These are phyloP conservation scores for Penicillium bialowiezense DNA, from an alignment of 495 filamentous ascomycete species.

Conservation along the genomic window DNA sequence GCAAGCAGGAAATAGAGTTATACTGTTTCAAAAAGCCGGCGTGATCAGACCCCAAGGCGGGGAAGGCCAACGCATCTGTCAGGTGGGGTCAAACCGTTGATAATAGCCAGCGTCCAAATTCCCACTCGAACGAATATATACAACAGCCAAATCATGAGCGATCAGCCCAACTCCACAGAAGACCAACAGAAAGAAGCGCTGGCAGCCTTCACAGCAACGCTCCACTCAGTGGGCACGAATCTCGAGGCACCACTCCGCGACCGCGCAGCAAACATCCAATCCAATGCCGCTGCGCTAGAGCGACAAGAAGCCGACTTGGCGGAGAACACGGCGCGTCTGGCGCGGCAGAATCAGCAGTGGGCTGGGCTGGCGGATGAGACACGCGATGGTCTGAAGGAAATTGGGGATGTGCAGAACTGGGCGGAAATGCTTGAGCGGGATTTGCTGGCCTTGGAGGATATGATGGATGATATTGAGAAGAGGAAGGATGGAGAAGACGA, in stretches of 20 bases:
- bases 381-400: conserved; percentile 76
- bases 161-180: neutral
- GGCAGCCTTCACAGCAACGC: conserved; percentile 72
- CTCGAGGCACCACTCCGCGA: conserved; percentile 67
- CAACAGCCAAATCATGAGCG: too few species aligned
- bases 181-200: conserved; percentile 58
- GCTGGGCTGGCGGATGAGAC: conserved; percentile 65
- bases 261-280: conserved; percentile 73
- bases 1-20: too few species aligned
- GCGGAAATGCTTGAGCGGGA: conserved; percentile 94
- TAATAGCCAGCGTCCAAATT: too few species aligned
- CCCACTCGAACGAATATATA: too few species aligned
- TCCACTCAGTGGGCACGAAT: conserved; percentile 65
- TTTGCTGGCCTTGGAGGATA: conserved; percentile 84
- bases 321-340: conserved; percentile 62
- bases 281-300: conserved; percentile 64
- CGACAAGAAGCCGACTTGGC: conserved; percentile 70
- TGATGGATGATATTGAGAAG: conserved; percentile 61
- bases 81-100: too few species aligned
- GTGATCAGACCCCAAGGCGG: too few species aligned
- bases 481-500: conserved; percentile 2
- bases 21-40: too few species aligned
- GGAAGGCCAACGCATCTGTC: too few species aligned
- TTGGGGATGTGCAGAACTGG: conserved; percentile 97
- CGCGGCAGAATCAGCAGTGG: conserved; percentile 68